phyloP scores from a whole-genome alignment of 805 yeast genomes.

The Helenozyma baotianmanensis region DNA sequence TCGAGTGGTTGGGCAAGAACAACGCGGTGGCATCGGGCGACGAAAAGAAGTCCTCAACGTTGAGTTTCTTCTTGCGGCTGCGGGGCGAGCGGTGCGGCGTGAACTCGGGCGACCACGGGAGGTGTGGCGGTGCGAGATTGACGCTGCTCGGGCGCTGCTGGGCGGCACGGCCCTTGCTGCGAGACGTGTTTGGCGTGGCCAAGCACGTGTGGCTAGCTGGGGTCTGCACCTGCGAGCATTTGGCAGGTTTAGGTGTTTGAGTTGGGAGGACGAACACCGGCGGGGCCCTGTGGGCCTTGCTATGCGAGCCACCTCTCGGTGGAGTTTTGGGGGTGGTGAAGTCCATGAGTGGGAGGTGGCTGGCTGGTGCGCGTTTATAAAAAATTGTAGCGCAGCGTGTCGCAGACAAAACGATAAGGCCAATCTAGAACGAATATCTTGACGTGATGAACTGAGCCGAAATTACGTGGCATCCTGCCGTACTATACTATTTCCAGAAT shows the following conservation, averaged over 20 bases:
- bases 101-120: slow-evolving; percentile 27
- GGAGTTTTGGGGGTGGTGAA: slow-evolving; percentile 5
- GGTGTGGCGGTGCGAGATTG: slow-evolving; percentile 4
- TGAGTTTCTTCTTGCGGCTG: slow-evolving; percentile 15
- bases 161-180: slow-evolving; percentile 1
- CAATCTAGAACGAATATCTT: too few species aligned
- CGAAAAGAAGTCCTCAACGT: slow-evolving; percentile 9
- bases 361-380: too few species aligned
- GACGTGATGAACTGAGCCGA: too few species aligned
- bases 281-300: too few species aligned
- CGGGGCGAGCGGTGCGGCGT: slow-evolving; percentile 31
- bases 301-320: slow-evolving; percentile 4
- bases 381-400: too few species aligned
- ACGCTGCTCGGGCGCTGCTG: not conserved
- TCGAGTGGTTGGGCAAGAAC: slow-evolving; percentile 34
- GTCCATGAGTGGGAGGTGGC: slow-evolving; percentile 1
- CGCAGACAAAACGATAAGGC: too few species aligned
- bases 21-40: slow-evolving; percentile 20
- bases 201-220: slow-evolving; percentile 4
- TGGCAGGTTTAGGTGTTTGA: slow-evolving; percentile 1
- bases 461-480: too few species aligned
- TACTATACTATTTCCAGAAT: too few species aligned
- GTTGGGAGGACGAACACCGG: slow-evolving; percentile 9
- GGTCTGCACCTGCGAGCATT: slow-evolving; percentile 7
- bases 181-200: too few species aligned